These are phyloP conservation scores for Hortiboletus campestris DNA, from an alignment of 768 basidiomycete species.

Conservation along the genomic window DNA sequence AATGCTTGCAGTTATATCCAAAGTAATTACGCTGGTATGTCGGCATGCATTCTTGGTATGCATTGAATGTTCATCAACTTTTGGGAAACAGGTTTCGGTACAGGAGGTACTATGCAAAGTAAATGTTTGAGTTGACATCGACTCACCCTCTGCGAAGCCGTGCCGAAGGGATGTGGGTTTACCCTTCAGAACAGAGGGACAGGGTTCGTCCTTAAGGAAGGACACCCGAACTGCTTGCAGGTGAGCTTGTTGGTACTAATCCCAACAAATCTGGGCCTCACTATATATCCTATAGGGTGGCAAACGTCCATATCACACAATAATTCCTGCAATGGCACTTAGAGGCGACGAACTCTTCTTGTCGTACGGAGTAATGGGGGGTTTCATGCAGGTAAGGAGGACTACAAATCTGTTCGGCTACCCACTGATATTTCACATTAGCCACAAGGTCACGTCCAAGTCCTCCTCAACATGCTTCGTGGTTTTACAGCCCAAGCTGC, in stretches of 20 bases:
- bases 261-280: background rate
- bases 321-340: constrained; percentile 87
- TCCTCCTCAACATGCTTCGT: constrained; percentile 84
- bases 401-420: background rate
- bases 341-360: constrained; percentile 80
- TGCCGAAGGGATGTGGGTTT: constrained; percentile 94
- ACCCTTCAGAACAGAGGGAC: constrained; percentile 93
- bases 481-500: constrained; percentile 88
- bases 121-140: background rate
- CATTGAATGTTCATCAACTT: background rate
- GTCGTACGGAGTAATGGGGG: constrained; percentile 90
- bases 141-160: constrained; percentile 44
- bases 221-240: constrained; percentile 82
- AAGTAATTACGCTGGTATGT: constrained; percentile 78
- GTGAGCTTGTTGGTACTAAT: constrained; percentile 35
- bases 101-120: constrained; percentile 52
- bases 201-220: constrained; percentile 75
- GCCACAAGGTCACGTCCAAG: constrained; percentile 97
- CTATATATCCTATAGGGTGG: constrained; percentile 49
- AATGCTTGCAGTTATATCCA: constrained; percentile 90
- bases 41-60: background rate
- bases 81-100: constrained; percentile 71
- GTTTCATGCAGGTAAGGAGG: constrained; percentile 72
- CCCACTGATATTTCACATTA: constrained; percentile 28
- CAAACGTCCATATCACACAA: constrained; percentile 91